Conservation (phyloP, 495 filamentous ascomycete species). For the Aspergillus saccharolyticus region DNA sequence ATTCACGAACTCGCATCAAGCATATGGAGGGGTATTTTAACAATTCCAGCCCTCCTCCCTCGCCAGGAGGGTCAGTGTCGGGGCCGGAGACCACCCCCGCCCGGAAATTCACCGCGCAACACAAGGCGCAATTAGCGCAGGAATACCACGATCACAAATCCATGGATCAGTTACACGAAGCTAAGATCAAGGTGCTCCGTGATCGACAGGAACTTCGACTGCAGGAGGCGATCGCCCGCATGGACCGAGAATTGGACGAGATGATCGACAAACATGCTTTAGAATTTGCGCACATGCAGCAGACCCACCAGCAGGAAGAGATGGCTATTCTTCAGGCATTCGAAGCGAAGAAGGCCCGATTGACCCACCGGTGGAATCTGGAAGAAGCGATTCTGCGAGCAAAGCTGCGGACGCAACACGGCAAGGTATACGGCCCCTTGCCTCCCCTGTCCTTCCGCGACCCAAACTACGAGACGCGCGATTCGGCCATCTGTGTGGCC, state of each 20-base stretch:
- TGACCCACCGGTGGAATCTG: conserved; percentile 58
- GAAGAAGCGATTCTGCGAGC: conserved; percentile 57
- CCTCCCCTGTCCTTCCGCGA: conserved; percentile 35
- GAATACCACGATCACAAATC: conserved; percentile 64
- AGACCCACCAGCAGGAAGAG: conserved; percentile 49
- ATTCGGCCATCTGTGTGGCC: conserved; percentile 24
- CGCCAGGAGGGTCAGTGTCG: conserved; percentile 23
- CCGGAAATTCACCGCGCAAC: conserved; percentile 34
- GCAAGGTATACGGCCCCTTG: conserved; percentile 45
- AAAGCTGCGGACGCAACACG: conserved; percentile 50
- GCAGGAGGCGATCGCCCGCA: conserved; percentile 59
- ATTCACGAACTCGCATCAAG: conserved; percentile 63
- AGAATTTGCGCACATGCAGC: conserved; percentile 52
- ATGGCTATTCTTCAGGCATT: conserved; percentile 43
- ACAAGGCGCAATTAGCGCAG: conserved; percentile 58
- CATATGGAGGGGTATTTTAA: conserved; percentile 78
- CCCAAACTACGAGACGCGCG: conserved; percentile 20
- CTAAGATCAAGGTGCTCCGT: conserved; percentile 73
- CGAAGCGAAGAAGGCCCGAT: conserved; percentile 41
- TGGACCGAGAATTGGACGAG: conserved; percentile 56
- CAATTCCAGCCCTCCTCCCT: conserved; percentile 44
- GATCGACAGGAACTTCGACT: conserved; percentile 68
- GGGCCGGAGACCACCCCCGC: conserved; percentile 15
- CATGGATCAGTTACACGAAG: conserved; percentile 65
- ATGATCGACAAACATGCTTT: conserved; percentile 48